phyloP scores from a whole-genome alignment of 1,139 yeast genomes.

The Maudiozyma humilis region DNA sequence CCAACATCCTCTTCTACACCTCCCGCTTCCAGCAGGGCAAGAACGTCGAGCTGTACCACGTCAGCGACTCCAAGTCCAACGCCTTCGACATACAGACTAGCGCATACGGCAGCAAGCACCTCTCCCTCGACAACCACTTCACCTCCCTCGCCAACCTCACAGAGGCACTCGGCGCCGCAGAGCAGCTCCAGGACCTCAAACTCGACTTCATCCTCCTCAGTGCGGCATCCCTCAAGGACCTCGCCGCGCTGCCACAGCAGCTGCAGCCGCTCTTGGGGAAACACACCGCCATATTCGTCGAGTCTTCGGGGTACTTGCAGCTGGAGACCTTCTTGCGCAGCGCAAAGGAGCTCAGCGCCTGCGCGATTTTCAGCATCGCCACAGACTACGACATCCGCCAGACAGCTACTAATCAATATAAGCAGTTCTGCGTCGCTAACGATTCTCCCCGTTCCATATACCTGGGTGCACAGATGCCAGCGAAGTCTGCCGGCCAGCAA shows the following conservation, averaged over 20 bases:
- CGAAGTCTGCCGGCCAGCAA: slow-evolving; percentile 4
- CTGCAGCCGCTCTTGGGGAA: slow-evolving; percentile 32
- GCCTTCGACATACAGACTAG: slow-evolving; percentile 20
- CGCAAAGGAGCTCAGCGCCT: slow-evolving; percentile 29
- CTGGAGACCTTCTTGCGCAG: slow-evolving; percentile 55
- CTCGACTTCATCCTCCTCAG: slow-evolving; percentile 46
- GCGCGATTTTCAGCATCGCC: slow-evolving; percentile 51
- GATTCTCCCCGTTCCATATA: slow-evolving; percentile 13
- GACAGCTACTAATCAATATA: slow-evolving; percentile 29
- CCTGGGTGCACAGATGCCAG: slow-evolving; percentile 21
- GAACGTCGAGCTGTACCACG: slow-evolving; percentile 24
- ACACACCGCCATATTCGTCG: slow-evolving; percentile 49
- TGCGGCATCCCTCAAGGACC: slow-evolving; percentile 40
- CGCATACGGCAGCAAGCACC: slow-evolving; percentile 22
- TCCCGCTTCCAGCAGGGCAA: slow-evolving; percentile 26
- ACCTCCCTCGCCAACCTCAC: slow-evolving; percentile 16
- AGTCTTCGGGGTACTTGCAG: slow-evolving; percentile 63
- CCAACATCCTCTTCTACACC: slow-evolving; percentile 26
- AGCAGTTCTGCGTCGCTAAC: slow-evolving; percentile 21
- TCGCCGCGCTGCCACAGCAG: slow-evolving; percentile 35
- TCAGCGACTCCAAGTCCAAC: slow-evolving; percentile 21
- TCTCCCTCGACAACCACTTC: slow-evolving; percentile 23
- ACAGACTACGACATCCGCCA: slow-evolving; percentile 55
- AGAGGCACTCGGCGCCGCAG: slow-evolving; percentile 10
- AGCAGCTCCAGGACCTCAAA: slow-evolving; percentile 9